phyloP scores from a whole-genome alignment of 1,139 yeast genomes.

The Candida freyschussii region DNA sequence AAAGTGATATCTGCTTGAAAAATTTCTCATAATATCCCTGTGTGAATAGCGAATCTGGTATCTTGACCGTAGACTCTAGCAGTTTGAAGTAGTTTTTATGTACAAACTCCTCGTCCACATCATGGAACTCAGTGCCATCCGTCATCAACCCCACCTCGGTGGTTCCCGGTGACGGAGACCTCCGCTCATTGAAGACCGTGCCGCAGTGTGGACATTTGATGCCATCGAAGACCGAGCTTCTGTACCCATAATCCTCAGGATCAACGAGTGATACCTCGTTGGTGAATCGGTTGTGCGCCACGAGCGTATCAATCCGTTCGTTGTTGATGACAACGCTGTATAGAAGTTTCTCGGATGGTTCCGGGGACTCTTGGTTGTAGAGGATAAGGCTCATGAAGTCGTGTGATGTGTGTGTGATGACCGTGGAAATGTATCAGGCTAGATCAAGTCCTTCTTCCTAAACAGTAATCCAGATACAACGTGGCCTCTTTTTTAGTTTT shows the following conservation, averaged over 20 bases:
- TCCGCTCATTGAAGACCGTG: slow-evolving; percentile 4
- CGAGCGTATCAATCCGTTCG: slow-evolving; percentile 8
- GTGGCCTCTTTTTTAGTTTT: no score
- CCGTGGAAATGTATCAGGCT: no score
- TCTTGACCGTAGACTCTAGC: slow-evolving; percentile 10
- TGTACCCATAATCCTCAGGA: neutral
- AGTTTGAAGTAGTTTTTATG: slow-evolving; percentile 15
- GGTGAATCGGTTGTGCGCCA: slow-evolving; percentile 11
- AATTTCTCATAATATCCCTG: slow-evolving; percentile 74
- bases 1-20: slow-evolving; percentile 44
- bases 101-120: neutral
- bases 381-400: slow-evolving; percentile 15
- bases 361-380: slow-evolving; percentile 6
- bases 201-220: slow-evolving; percentile 16
- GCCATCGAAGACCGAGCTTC: neutral
- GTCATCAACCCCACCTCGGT: neutral
- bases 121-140: neutral
- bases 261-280: slow-evolving; percentile 12
- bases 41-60: slow-evolving; percentile 39
- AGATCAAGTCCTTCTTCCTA: no score
- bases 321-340: slow-evolving; percentile 15
- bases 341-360: slow-evolving; percentile 9
- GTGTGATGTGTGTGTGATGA: no score
- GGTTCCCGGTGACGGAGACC: neutral
- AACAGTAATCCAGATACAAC: no score